Conservation (phyloP, 148 eudicot genomes). For the Linanthus parryae region DNA sequence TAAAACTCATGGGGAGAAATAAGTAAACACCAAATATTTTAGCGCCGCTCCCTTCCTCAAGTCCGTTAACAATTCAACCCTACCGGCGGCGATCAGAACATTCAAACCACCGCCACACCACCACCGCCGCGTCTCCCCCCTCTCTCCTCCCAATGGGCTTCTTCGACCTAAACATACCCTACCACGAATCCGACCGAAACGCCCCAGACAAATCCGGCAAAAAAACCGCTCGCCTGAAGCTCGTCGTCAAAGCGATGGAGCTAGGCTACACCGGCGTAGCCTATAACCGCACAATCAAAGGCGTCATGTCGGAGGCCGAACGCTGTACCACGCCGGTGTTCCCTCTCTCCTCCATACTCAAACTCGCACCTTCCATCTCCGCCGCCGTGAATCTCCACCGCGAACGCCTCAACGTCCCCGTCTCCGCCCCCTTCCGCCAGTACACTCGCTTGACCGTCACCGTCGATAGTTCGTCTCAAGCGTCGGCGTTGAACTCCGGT, state of each 20-base stretch:
- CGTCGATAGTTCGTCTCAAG: constrained; percentile 48
- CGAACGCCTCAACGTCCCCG: constrained; percentile 33
- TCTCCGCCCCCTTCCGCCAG: constrained; percentile 53
- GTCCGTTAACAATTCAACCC: too few relatives aligned
- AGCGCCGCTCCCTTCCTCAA: too few relatives aligned
- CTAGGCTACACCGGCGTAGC: constrained; percentile 83
- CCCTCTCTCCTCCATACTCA: constrained; percentile 53
- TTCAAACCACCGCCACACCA: too few relatives aligned
- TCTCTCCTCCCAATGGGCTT: constrained; percentile 35
- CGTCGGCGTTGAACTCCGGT: constrained; percentile 62
- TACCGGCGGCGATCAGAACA: too few relatives aligned
- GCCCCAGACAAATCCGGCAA: constrained; percentile 24
- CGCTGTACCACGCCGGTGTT: constrained; percentile 62
- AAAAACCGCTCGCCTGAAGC: constrained; percentile 46
- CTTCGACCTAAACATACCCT: constrained; percentile 86
- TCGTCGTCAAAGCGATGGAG: constrained; percentile 49
- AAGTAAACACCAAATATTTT: too few relatives aligned
- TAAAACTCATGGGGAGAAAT: too few relatives aligned
- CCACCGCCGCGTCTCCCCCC: too few relatives aligned
- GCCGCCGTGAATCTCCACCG: constrained; percentile 51
- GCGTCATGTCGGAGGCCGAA: constrained; percentile 68
- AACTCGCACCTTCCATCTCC: constrained; percentile 37
- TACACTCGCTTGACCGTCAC: constrained; percentile 65
- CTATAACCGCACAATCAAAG: constrained; percentile 65
- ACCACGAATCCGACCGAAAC: constrained; percentile 43